phyloP scores from a whole-genome alignment of 73 alveolate genomes.

The Tetrahymena malaccensis region DNA sequence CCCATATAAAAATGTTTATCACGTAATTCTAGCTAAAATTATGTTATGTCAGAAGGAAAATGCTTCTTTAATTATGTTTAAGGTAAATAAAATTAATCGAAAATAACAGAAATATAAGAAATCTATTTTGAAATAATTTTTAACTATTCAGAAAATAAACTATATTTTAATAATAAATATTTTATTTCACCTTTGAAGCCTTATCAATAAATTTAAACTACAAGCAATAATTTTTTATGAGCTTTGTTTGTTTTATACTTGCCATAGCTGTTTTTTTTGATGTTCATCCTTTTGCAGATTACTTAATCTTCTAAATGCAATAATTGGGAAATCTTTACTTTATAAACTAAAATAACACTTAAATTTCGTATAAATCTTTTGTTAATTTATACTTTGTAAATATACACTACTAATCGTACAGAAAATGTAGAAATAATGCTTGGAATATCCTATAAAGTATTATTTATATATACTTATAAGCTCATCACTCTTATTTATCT shows the following conservation, averaged over 20 bases:
- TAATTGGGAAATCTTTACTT: neutral
- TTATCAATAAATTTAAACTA: neutral
- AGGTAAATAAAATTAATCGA: no score
- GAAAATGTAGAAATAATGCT: neutral
- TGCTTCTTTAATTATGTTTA: no score
- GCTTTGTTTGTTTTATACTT: neutral
- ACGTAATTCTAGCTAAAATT: no score
- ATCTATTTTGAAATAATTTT: no score
- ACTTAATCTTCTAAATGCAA: neutral
- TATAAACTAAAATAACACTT: neutral
- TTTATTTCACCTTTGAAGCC: neutral
- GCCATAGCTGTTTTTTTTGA: neutral
- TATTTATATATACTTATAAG: neutral
- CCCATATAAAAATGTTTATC: no score
- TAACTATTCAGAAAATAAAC: no score
- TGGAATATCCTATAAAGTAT: neutral
- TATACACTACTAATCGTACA: neutral
- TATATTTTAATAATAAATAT: no score
- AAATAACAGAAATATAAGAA: neutral
- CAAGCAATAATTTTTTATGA: neutral
- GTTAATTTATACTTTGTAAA: neutral
- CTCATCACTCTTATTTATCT: neutral
- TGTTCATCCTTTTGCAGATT: neutral
- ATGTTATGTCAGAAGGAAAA: no score
- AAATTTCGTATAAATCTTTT: neutral